Evolutionary conservation across 768 basidiomycete genomes (phyloP).

Genomic region (Mycena leptocephala): DNA sequence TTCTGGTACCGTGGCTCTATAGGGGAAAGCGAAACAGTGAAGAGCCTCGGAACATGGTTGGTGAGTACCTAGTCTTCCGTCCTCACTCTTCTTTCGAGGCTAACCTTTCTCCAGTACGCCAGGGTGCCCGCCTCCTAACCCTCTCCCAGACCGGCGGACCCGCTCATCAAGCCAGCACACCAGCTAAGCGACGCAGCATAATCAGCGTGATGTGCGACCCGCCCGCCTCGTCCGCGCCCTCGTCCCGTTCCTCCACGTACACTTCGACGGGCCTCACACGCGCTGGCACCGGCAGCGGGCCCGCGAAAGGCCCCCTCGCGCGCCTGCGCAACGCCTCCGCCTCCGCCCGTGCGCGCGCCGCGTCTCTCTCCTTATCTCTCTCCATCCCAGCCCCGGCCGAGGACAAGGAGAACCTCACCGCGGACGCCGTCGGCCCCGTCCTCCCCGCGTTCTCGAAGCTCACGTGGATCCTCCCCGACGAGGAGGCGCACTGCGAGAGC

Average conservation of each 20-base stretch:
- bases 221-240: neutral
- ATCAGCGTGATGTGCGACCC: constrained; percentile 18
- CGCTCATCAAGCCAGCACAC: neutral
- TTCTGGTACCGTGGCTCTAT: constrained; percentile 22
- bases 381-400: too few relatives aligned
- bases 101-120: constrained; percentile 4
- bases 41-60: neutral
- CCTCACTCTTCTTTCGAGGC: neutral
- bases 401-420: neutral
- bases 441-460: neutral
- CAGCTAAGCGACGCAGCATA: neutral
- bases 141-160: neutral
- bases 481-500: constrained; percentile 10
- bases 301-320: neutral
- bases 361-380: too few relatives aligned
- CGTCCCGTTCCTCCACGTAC: neutral
- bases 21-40: constrained; percentile 2
- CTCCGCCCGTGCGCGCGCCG: neutral
- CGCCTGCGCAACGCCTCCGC: neutral
- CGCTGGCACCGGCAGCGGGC: neutral
- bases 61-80: constrained; percentile 2
- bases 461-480: neutral
- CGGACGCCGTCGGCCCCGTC: neutral
- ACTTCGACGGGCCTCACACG: neutral
- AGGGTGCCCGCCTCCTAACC: neutral